These are phyloP conservation scores for Ogataea kodamae DNA, from an alignment of 805 yeast genomes.

Conservation along the genomic window DNA sequence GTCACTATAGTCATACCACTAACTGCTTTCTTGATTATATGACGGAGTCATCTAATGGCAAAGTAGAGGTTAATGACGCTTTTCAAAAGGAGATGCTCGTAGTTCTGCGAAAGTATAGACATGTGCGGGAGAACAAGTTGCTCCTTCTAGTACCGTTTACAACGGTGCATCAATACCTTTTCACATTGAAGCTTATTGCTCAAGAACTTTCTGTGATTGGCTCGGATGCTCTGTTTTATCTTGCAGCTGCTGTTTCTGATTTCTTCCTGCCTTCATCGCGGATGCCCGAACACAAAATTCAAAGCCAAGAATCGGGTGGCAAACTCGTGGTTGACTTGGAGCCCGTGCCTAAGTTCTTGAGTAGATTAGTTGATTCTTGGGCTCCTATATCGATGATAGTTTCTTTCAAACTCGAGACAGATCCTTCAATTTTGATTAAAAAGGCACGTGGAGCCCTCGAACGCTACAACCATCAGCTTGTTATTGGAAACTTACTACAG, in stretches of 20 bases:
- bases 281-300: constrained; percentile 92
- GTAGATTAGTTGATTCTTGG: constrained; percentile 88
- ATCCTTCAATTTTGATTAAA: constrained; percentile 57
- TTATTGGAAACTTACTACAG: constrained; percentile 88
- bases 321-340: constrained; percentile 81
- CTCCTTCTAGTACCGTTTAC: constrained; percentile 83
- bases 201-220: constrained; percentile 53
- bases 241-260: constrained; percentile 98
- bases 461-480: constrained; percentile 88
- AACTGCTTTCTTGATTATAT: constrained; percentile 84
- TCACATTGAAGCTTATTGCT: constrained; percentile 71
- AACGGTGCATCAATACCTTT: constrained; percentile 89
- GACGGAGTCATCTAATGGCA: constrained; percentile 45
- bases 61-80: constrained; percentile 57
- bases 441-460: constrained; percentile 79
- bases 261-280: constrained; percentile 85
- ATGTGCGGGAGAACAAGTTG: constrained; percentile 47
- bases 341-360: constrained; percentile 93
- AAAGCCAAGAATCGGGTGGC: constrained; percentile 67
- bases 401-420: constrained; percentile 93
- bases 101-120: constrained; percentile 52
- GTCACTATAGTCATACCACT: constrained; percentile 82
- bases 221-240: constrained; percentile 65
- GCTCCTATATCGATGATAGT: constrained; percentile 93
- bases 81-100: constrained; percentile 59